These are phyloP conservation scores for Licmophora abbreviata DNA, from an alignment of 108 stramenopile genomes.

Conservation along the genomic window DNA sequence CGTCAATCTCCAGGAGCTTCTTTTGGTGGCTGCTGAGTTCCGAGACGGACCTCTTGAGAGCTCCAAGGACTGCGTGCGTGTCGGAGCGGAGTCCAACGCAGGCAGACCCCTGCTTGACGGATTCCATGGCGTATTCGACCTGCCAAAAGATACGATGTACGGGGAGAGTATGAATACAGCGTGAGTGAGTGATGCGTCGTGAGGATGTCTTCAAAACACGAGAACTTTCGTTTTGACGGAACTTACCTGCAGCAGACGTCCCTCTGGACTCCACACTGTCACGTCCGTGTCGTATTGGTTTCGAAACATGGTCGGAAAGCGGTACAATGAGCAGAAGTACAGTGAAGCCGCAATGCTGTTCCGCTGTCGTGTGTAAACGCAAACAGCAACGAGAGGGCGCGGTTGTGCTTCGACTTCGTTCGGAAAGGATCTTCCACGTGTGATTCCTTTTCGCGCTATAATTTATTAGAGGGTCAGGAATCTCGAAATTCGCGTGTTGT, in stretches of 20 bases:
- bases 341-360: too few relatives aligned
- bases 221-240: slow-evolving; percentile 2
- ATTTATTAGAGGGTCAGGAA: too few relatives aligned
- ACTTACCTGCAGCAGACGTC: slow-evolving; percentile 94
- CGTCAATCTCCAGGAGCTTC: slow-evolving; percentile 96
- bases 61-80: slow-evolving; percentile 87
- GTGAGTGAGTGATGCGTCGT: too few relatives aligned
- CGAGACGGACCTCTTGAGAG: slow-evolving; percentile 91
- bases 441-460: too few relatives aligned
- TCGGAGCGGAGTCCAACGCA: slow-evolving; percentile 87
- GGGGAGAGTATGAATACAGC: too few relatives aligned
- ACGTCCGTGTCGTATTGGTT: slow-evolving; percentile 99
- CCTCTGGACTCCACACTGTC: slow-evolving; percentile 98
- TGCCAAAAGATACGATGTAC: slow-evolving; percentile 5
- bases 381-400: too few relatives aligned
- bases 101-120: slow-evolving; percentile 97
- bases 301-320: slow-evolving; percentile 95
- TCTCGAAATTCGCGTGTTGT: too few relatives aligned
- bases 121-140: slow-evolving; percentile 99
- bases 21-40: slow-evolving; percentile 94
- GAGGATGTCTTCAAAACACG: too few relatives aligned
- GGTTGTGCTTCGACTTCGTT: too few relatives aligned
- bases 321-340: too few relatives aligned
- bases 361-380: too few relatives aligned
- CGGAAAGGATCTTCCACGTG: too few relatives aligned